A percentile compares a stretch with the other conserved stretches of the same genome.
phyloP scores from a whole-genome alignment of 306 rosid genomes.

The Corylus americana region DNA sequence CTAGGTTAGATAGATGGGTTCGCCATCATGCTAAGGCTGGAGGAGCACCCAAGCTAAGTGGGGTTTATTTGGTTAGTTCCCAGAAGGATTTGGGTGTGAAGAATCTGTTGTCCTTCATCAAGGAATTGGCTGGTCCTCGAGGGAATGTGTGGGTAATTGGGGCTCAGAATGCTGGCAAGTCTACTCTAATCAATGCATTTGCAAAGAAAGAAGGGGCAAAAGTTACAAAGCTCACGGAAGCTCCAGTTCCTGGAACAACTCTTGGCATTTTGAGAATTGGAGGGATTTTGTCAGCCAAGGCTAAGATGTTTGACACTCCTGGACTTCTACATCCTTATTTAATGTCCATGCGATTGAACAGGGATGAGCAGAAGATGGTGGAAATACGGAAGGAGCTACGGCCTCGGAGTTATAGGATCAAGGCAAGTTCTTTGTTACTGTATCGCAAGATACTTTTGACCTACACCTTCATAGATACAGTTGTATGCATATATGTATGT shows the following conservation, averaged over 20 bases:
- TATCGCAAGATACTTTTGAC: background rate
- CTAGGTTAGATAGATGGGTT: constrained; percentile 94
- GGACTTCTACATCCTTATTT: constrained; percentile 85
- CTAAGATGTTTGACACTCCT: constrained; percentile 92
- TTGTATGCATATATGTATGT: constrained; percentile 7
- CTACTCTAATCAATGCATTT: constrained; percentile 77
- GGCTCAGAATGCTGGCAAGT: constrained; percentile 96
- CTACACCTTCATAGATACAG: background rate
- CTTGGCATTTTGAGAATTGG: constrained; percentile 85
- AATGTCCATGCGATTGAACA: constrained; percentile 73
- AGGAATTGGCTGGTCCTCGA: constrained; percentile 86
- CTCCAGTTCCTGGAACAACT: constrained; percentile 92
- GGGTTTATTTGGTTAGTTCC: constrained; percentile 81
- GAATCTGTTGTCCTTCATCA: constrained; percentile 75
- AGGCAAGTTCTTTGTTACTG: constrained; percentile 54
- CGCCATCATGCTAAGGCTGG: constrained; percentile 72
- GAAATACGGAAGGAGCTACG: constrained; percentile 91
- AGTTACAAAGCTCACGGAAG: constrained; percentile 85
- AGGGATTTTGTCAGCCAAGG: constrained; percentile 87
- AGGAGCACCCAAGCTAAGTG: constrained; percentile 80
- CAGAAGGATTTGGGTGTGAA: constrained; percentile 76
- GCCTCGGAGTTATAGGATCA: constrained; percentile 78
- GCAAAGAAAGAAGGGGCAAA: constrained; percentile 84
- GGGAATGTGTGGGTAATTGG: constrained; percentile 98
- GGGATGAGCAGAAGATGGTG: constrained; percentile 89